A percentile compares a stretch with the other conserved stretches of the same genome.
These are phyloP conservation scores for Claviceps digitariae DNA, from an alignment of 2,329 filamentous ascomycete genomes.

Conservation along the genomic window DNA sequence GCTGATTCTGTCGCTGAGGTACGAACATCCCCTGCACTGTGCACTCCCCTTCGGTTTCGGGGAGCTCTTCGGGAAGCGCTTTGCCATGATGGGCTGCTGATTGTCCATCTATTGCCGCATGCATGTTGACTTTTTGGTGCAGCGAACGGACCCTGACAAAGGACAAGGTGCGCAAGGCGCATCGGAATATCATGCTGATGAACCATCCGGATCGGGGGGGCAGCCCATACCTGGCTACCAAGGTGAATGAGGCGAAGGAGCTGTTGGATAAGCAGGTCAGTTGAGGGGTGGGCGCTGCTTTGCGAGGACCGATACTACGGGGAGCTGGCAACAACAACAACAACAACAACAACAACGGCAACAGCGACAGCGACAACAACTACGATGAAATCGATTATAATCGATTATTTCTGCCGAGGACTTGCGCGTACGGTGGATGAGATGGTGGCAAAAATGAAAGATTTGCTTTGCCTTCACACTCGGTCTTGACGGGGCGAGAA, in stretches of 20 bases:
- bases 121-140: neutral
- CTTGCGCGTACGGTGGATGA: neutral
- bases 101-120: no score
- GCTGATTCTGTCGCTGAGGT: conserved; percentile 84
- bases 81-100: no score
- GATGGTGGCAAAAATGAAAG: no score
- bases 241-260: conserved; percentile 98
- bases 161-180: conserved; percentile 89
- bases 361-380: neutral
- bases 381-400: no score
- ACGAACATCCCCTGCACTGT: no score
- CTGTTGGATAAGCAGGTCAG: conserved; percentile 59
- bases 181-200: conserved; percentile 88
- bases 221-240: conserved; percentile 90
- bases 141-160: conserved; percentile 82
- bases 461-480: neutral
- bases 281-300: conserved; percentile 7
- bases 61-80: no score
- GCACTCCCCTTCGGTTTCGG: no score
- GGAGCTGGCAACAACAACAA: neutral
- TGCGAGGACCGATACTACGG: neutral
- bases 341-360: neutral
- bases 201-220: conserved; percentile 97
- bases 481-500: neutral
- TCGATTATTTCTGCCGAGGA: no score